Evolutionary conservation across 129 eudicot genomes (phyloP).

Genomic region (Escallonia rubra): DNA sequence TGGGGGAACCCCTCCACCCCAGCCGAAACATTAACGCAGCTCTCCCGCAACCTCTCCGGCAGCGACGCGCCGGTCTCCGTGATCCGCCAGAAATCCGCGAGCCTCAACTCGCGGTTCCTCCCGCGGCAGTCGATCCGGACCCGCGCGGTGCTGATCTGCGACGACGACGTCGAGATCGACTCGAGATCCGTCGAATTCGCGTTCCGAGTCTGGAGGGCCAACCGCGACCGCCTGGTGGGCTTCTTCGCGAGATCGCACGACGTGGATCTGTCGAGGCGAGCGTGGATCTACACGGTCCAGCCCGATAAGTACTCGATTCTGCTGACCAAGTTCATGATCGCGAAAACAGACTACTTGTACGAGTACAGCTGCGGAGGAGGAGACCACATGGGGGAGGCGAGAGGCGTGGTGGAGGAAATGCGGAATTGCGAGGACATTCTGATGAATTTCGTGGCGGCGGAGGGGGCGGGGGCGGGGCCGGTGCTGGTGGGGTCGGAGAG

Average conservation of each 20-base stretch:
- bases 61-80: slow-evolving; percentile 57
- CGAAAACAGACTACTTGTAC: slow-evolving; percentile 40
- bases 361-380: slow-evolving; percentile 37
- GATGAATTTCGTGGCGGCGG: slow-evolving; percentile 86
- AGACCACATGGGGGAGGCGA: slow-evolving; percentile 32
- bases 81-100: slow-evolving; percentile 42
- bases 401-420: slow-evolving; percentile 56
- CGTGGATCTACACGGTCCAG: slow-evolving; percentile 84
- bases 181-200: slow-evolving; percentile 50
- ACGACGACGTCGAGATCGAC: slow-evolving; percentile 72
- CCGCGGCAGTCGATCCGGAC: slow-evolving; percentile 62
- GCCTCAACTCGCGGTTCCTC: slow-evolving; percentile 66
- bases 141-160: slow-evolving; percentile 72
- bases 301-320: slow-evolving; percentile 66
- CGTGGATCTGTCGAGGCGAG: slow-evolving; percentile 32
- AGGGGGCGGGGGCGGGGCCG: slow-evolving; percentile 40
- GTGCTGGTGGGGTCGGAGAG: slow-evolving; percentile 57
- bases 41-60: slow-evolving; percentile 51
- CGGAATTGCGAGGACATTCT: slow-evolving; percentile 84
- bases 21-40: slow-evolving; percentile 25
- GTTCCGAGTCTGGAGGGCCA: slow-evolving; percentile 46
- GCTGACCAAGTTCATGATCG: slow-evolving; percentile 70
- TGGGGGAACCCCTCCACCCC: slow-evolving; percentile 79
- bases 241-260: slow-evolving; percentile 85
- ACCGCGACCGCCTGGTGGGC: slow-evolving; percentile 52